These are phyloP conservation scores for Coniochaeta sp. DNA, from an alignment of 2,329 filamentous ascomycete species.

Conservation along the genomic window DNA sequence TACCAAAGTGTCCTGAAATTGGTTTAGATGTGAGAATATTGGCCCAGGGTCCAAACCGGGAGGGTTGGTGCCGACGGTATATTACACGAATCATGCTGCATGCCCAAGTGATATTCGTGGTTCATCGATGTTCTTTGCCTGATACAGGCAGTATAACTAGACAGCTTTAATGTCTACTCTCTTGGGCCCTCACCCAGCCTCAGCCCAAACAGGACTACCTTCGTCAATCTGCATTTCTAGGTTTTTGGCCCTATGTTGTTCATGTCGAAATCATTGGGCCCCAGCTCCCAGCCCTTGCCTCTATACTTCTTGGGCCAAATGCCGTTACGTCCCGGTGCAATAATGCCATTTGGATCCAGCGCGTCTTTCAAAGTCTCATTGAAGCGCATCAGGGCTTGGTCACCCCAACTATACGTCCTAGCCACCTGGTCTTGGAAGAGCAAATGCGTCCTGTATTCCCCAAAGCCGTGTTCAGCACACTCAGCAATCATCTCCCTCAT, in stretches of 20 bases:
- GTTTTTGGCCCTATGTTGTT: conserved; percentile 6
- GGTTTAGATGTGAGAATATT: not conserved
- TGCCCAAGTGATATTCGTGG: too few species aligned
- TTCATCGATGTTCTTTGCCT: too few species aligned
- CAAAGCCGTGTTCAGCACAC: conserved; percentile 31
- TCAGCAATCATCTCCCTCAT: conserved; percentile 30
- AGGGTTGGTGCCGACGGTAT: not conserved
- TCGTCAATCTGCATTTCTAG: not conserved
- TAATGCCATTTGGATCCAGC: conserved; percentile 31
- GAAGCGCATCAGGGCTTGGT: conserved; percentile 30
- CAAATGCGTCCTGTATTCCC: conserved; percentile 39
- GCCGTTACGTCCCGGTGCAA: conserved; percentile 26
- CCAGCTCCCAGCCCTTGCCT: conserved; percentile 22
- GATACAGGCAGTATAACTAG: too few species aligned
- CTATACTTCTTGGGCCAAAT: conserved; percentile 25
- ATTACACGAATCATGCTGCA: not conserved
- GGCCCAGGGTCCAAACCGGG: not conserved
- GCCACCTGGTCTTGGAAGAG: conserved; percentile 39
- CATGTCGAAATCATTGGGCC: conserved; percentile 13
- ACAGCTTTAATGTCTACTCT: too few species aligned
- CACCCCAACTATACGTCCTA: conserved; percentile 35
- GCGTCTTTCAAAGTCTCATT: conserved; percentile 36
- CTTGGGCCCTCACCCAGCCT: too few species aligned
- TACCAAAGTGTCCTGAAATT: not conserved
- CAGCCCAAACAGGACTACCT: not conserved